Evolutionary conservation across 805 yeast genomes (phyloP).

Genomic region (Saturnispora serradocipensis): DNA sequence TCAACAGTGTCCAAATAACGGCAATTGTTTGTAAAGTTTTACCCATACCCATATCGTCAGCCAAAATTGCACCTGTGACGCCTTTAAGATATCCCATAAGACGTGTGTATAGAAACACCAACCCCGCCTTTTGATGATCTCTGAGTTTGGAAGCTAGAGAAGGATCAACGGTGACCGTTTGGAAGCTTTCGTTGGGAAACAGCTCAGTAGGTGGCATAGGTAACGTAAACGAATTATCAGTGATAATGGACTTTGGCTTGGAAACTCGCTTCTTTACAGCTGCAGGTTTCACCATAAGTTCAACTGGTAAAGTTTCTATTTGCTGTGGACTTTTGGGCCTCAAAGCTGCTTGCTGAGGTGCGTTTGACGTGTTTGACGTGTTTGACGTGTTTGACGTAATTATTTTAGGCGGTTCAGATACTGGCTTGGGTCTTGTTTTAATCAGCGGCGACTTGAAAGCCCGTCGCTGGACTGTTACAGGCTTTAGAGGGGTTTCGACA

Average conservation of each 20-base stretch:
- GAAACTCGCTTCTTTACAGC: neutral
- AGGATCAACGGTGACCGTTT: constrained; percentile 53
- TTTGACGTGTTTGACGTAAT: constrained; percentile 25
- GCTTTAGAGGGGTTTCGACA: neutral
- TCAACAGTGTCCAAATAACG: constrained; percentile 72
- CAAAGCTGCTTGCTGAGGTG: neutral
- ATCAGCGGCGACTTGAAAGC: constrained; percentile 1
- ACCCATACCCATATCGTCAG: constrained; percentile 97
- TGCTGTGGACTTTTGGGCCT: neutral
- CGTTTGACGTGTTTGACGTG: constrained; percentile 12
- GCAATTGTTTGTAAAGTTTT: constrained; percentile 82
- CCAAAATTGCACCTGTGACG: constrained; percentile 69
- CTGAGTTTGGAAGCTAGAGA: constrained; percentile 44
- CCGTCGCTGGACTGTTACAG: neutral
- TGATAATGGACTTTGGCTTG: neutral
- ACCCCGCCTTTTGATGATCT: constrained; percentile 83
- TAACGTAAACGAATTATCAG: constrained; percentile 33
- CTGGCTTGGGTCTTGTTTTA: neutral
- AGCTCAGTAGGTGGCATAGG: constrained; percentile 18
- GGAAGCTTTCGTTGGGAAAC: constrained; percentile 15
- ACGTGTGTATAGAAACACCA: constrained; percentile 71
- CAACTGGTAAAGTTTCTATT: neutral
- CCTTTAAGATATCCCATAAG: constrained; percentile 55
- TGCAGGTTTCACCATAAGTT: neutral
- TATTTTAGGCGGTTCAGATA: neutral